These are phyloP conservation scores for Tuber umbilicatum DNA, from an alignment of 495 filamentous ascomycete species.

Conservation along the genomic window DNA sequence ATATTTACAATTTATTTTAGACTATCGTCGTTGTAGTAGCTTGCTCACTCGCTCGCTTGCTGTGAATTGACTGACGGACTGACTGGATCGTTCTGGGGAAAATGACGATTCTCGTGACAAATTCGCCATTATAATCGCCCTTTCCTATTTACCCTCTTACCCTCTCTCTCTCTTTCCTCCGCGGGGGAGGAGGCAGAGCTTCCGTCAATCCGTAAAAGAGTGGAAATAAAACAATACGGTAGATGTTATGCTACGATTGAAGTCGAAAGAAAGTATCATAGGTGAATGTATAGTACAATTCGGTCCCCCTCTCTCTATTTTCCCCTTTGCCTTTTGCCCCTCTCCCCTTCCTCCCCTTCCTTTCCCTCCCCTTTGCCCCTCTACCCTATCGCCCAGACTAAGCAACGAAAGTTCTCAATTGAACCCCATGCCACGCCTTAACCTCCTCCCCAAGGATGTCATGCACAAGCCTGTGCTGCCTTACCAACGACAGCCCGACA, in stretches of 20 bases:
- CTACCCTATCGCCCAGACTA: not conserved
- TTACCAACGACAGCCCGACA: conserved; percentile 58
- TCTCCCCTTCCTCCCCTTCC: not conserved
- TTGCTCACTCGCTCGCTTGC: no score
- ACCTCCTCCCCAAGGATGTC: conserved; percentile 60
- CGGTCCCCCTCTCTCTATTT: not conserved
- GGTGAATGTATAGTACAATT: not conserved
- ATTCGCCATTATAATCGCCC: not conserved
- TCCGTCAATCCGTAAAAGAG: not conserved
- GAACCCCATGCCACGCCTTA: conserved; percentile 69
- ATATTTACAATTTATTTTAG: not conserved
- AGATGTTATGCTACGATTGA: not conserved
- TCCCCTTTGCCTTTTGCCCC: not conserved
- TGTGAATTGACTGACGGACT: no score
- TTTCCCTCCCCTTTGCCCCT: not conserved
- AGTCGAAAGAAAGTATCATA: not conserved
- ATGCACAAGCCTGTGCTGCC: conserved; percentile 69
- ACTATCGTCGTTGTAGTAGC: no score
- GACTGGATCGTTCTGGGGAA: no score
- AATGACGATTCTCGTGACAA: no score
- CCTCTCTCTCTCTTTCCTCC: not conserved
- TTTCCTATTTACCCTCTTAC: not conserved
- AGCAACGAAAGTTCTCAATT: conserved; percentile 53
- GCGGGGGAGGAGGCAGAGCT: not conserved
- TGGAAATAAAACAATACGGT: not conserved